phyloP scores from a whole-genome alignment of 441 rosid genomes.

The Brassica balearica region DNA sequence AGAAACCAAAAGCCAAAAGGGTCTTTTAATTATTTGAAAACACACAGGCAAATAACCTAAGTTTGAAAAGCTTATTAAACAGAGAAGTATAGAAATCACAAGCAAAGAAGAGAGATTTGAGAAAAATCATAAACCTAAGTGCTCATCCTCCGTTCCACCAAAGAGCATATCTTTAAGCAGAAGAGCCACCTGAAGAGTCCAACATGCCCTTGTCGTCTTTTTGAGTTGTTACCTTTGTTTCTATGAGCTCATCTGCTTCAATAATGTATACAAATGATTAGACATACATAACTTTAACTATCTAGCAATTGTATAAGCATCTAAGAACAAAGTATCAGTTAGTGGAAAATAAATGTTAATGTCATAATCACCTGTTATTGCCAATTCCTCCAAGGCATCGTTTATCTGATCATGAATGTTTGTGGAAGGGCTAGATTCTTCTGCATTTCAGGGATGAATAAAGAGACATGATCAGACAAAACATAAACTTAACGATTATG shows the following conservation, averaged over 20 bases:
- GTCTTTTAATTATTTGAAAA: not conserved
- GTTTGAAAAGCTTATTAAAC: not conserved
- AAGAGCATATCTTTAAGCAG: not conserved
- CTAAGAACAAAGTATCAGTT: not conserved
- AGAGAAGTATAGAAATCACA: not conserved
- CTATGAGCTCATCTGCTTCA: constrained; percentile 16
- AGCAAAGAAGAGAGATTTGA: not conserved
- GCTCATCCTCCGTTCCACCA: not conserved
- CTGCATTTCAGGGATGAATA: constrained; percentile 18
- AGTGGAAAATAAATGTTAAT: not conserved
- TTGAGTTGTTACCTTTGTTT: constrained; percentile 11
- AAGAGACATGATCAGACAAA: not conserved
- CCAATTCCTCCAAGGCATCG: not conserved
- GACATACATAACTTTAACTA: not conserved
- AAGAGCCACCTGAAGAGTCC: constrained; percentile 19
- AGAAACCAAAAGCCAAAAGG: not conserved
- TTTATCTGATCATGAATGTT: not conserved
- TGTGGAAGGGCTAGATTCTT: constrained; percentile 6
- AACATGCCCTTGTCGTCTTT: not conserved
- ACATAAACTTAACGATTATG: not conserved
- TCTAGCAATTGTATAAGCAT: not conserved
- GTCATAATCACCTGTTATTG: constrained; percentile 22
- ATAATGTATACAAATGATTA: constrained; percentile 7
- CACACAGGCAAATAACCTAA: not conserved
- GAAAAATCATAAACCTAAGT: not conserved